A percentile compares a stretch with the other conserved stretches of the same genome.
Conservation (phyloP, 148 eudicot species). For the Oxyria digyna region DNA sequence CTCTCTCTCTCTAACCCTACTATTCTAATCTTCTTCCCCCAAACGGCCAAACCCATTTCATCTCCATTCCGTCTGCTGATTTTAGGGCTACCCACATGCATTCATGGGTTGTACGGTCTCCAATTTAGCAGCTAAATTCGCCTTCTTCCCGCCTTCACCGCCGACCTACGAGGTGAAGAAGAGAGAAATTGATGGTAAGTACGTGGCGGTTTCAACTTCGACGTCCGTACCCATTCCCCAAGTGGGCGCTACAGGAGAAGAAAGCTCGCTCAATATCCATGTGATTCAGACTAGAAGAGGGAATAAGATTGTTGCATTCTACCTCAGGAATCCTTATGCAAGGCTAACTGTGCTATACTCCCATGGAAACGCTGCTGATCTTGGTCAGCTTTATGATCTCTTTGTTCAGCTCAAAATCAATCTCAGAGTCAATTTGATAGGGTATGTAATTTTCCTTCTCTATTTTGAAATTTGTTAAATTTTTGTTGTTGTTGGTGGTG, state of each 20-base stretch:
- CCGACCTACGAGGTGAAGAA: constrained; percentile 75
- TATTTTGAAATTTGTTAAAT: neutral
- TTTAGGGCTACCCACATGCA: constrained; percentile 32
- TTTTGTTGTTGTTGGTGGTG: neutral
- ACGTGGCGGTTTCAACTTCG: constrained; percentile 49
- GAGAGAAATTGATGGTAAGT: constrained; percentile 41
- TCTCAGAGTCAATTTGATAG: constrained; percentile 88
- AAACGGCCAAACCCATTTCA: neutral
- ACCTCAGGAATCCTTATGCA: constrained; percentile 66
- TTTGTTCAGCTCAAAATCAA: constrained; percentile 93
- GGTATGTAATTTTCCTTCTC: constrained; percentile 22
- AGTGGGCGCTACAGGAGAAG: constrained; percentile 24
- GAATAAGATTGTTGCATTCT: constrained; percentile 80
- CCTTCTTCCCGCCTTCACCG: constrained; percentile 91
- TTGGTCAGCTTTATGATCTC: constrained; percentile 88
- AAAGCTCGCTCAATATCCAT: constrained; percentile 49
- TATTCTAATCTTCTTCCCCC: constrained; percentile 1
- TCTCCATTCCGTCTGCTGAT: neutral
- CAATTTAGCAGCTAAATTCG: constrained; percentile 75
- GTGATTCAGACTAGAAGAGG: constrained; percentile 64
- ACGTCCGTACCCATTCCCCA: constrained; percentile 39
- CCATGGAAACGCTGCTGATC: constrained; percentile 98
- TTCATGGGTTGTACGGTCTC: constrained; percentile 81
- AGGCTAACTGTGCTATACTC: constrained; percentile 80
- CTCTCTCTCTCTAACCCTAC: constrained; percentile 4